These are phyloP conservation scores for Plasmodium gallinaceum DNA, from an alignment of 169 alveolate species.

Conservation along the genomic window DNA sequence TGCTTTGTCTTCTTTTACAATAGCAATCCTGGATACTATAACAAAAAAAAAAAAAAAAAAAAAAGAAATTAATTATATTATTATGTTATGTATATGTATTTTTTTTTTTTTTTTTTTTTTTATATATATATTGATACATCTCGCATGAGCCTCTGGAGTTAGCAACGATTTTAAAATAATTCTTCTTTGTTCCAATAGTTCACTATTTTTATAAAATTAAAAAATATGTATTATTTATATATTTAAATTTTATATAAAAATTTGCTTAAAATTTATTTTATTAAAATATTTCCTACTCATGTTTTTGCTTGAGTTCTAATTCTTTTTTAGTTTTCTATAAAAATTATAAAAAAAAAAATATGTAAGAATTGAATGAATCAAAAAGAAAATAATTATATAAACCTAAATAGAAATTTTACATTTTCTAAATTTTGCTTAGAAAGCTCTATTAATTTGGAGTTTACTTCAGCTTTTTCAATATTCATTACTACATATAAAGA, in stretches of 20 bases:
- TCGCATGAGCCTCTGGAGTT: constrained; percentile 75
- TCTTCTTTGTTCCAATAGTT: constrained; percentile 54
- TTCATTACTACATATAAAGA: constrained; percentile 16
- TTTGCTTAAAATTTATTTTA: not conserved
- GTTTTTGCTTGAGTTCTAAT: constrained; percentile 47
- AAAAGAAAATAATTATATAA: not conserved
- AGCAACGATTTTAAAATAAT: constrained; percentile 60
- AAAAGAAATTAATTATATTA: not conserved
- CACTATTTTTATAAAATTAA: constrained; percentile 29
- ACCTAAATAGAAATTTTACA: constrained; percentile 20
- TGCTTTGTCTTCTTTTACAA: constrained; percentile 72
- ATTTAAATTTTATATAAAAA: not conserved
- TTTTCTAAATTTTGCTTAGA: constrained; percentile 66
- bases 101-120: not conserved
- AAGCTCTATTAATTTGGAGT: constrained; percentile 54
- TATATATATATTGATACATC: constrained; percentile 26
- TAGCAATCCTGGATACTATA: constrained; percentile 70
- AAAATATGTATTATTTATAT: constrained; percentile 5
- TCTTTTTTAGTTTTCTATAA: constrained; percentile 48
- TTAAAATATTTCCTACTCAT: constrained; percentile 24
- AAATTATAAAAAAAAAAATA: not conserved
- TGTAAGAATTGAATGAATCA: not conserved
- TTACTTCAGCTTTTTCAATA: constrained; percentile 58
- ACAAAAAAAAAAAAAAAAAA: constrained; percentile 36
- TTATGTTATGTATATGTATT: not conserved